Evolutionary conservation across 2,329 filamentous ascomycete species (phyloP).

Genomic region (Verticillium dahliae): DNA sequence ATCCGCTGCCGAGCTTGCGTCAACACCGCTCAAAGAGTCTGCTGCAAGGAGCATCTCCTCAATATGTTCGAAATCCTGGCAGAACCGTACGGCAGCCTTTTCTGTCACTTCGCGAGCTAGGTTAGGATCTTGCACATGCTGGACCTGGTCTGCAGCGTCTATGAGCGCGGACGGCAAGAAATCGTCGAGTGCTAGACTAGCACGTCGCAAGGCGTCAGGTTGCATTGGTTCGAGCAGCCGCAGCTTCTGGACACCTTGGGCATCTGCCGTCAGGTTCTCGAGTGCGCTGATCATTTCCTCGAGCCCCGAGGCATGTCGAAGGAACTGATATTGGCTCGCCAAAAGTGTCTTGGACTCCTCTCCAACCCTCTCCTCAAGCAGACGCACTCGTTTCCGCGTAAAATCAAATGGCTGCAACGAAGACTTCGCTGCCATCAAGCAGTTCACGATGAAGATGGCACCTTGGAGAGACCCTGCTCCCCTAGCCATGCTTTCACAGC

Average conservation of each 20-base stretch:
- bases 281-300: constrained; percentile 55
- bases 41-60: constrained; percentile 42
- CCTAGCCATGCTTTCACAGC: constrained; percentile 64
- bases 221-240: constrained; percentile 49
- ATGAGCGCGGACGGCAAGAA: constrained; percentile 91
- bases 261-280: constrained; percentile 22
- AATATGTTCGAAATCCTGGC: constrained; percentile 67
- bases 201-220: constrained; percentile 51
- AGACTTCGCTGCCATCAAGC: constrained; percentile 50
- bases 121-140: constrained; percentile 63
- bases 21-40: constrained; percentile 26
- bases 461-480: constrained; percentile 51
- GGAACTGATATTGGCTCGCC: constrained; percentile 64
- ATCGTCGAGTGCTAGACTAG: constrained; percentile 74
- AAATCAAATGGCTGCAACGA: constrained; percentile 58
- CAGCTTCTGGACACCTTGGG: constrained; percentile 42
- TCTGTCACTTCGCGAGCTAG: constrained; percentile 73
- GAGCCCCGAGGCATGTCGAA: constrained; percentile 70
- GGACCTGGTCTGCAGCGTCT: constrained; percentile 80
- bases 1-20: constrained; percentile 10
- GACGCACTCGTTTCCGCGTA: constrained; percentile 45
- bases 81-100: constrained; percentile 77
- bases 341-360: constrained; percentile 51
- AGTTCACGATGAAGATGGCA: constrained; percentile 70
- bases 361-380: constrained; percentile 51